Percentiles rank a stretch among this genome's conserved stretches.
Evolutionary conservation across 495 filamentous ascomycete genomes (phyloP).

Genomic region (Letharia columbiana): DNA sequence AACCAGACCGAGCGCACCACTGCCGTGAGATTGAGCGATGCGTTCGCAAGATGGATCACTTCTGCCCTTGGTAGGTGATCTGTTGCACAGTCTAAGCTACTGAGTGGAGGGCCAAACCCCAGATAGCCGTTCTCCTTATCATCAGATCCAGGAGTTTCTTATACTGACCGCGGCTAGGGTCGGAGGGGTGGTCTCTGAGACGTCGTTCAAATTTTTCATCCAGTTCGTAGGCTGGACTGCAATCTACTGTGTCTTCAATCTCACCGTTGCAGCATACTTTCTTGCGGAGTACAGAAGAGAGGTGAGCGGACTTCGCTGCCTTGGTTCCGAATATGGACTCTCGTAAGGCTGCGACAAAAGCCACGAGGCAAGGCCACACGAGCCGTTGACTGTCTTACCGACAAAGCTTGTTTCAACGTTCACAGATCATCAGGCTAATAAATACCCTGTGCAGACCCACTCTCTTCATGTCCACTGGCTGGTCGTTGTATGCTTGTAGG

Average conservation of each 20-base stretch:
- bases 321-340: neutral
- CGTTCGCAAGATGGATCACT: conserved; percentile 85
- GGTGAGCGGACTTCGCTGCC: conserved; percentile 1
- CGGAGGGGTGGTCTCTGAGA: conserved; percentile 80
- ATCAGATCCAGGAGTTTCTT: neutral
- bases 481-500: conserved; percentile 50
- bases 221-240: conserved; percentile 70
- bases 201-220: conserved; percentile 78
- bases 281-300: conserved; percentile 37
- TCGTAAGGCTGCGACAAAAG: conserved; percentile 5
- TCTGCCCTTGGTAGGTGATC: conserved; percentile 68
- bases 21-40: conserved; percentile 73
- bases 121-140: neutral
- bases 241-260: conserved; percentile 54
- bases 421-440: conserved; percentile 19
- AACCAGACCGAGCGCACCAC: conserved; percentile 78
- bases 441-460: conserved; percentile 23
- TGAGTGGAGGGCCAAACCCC: neutral
- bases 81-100: neutral
- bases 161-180: conserved; percentile 46
- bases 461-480: conserved; percentile 43
- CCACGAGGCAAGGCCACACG: neutral
- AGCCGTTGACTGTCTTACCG: neutral
- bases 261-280: conserved; percentile 52
- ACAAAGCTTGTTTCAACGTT: conserved; percentile 18